These are phyloP conservation scores for Claviceps sp. DNA, from an alignment of 2,329 filamentous ascomycete species.

Conservation along the genomic window DNA sequence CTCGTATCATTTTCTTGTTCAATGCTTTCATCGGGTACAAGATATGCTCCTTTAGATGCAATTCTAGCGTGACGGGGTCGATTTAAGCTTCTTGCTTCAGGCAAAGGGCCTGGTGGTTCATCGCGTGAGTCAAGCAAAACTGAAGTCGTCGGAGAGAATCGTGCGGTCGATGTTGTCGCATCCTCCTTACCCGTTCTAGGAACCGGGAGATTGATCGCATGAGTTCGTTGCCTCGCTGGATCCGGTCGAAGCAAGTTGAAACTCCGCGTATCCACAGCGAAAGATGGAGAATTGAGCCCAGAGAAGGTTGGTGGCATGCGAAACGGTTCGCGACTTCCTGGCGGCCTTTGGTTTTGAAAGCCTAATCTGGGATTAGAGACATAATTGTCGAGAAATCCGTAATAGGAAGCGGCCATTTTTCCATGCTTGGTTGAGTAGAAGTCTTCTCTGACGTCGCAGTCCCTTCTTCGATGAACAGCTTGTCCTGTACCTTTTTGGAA, in stretches of 20 bases:
- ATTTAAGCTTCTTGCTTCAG: slow-evolving; percentile 32
- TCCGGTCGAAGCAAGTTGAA: slow-evolving; percentile 33
- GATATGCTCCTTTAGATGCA: slow-evolving; percentile 32
- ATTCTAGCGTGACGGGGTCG: slow-evolving; percentile 30
- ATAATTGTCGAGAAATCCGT: slow-evolving; percentile 90
- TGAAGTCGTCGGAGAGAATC: slow-evolving; percentile 55
- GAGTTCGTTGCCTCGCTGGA: slow-evolving; percentile 26
- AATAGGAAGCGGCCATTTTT: slow-evolving; percentile 96
- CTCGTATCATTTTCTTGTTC: slow-evolving; percentile 31
- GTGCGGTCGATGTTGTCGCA: slow-evolving; percentile 28
- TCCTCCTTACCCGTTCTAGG: not conserved
- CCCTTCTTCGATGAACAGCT: slow-evolving; percentile 22
- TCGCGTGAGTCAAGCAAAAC: slow-evolving; percentile 65
- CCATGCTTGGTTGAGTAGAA: slow-evolving; percentile 93
- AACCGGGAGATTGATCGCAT: not conserved
- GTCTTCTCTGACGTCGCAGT: slow-evolving; percentile 65
- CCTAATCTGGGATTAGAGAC: slow-evolving; percentile 59
- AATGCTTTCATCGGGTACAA: slow-evolving; percentile 41
- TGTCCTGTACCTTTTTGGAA: slow-evolving; percentile 67
- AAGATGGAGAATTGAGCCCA: slow-evolving; percentile 49
- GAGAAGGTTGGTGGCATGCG: slow-evolving; percentile 66
- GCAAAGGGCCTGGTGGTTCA: slow-evolving; percentile 43
- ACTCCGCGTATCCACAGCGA: slow-evolving; percentile 40
- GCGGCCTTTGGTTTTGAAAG: slow-evolving; percentile 45
- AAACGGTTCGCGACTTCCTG: slow-evolving; percentile 42